phyloP scores from a whole-genome alignment of 2,329 filamentous ascomycete species.

The Apiospora saccharicola region DNA sequence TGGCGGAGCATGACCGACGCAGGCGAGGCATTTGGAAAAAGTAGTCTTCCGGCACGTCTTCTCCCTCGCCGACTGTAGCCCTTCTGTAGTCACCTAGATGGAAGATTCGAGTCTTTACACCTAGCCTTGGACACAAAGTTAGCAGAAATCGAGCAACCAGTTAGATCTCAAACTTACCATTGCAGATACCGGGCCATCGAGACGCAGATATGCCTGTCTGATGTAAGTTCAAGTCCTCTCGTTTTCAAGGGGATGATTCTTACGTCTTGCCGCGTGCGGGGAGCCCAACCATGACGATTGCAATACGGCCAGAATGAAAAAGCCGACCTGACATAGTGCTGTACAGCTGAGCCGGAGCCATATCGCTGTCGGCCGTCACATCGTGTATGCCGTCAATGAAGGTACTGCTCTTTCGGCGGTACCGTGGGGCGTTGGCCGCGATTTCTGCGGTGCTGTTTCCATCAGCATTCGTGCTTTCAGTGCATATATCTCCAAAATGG shows the following conservation, averaged over 20 bases:
- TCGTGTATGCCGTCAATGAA: slow-evolving; percentile 98
- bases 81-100: slow-evolving; percentile 96
- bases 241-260: slow-evolving; percentile 43
- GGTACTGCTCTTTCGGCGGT: slow-evolving; percentile 91
- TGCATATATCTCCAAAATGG: slow-evolving; percentile 33
- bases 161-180: slow-evolving; percentile 60
- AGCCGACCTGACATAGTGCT: slow-evolving; percentile 97
- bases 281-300: slow-evolving; percentile 94
- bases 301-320: slow-evolving; percentile 96
- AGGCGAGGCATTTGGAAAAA: slow-evolving; percentile 96
- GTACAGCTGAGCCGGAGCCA: slow-evolving; percentile 96
- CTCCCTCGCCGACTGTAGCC: slow-evolving; percentile 83
- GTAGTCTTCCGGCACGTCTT: slow-evolving; percentile 93
- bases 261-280: slow-evolving; percentile 95
- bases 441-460: slow-evolving; percentile 81
- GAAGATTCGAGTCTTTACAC: slow-evolving; percentile 97
- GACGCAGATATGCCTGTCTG: slow-evolving; percentile 84
- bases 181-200: slow-evolving; percentile 92
- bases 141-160: slow-evolving; percentile 29
- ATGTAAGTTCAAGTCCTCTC: slow-evolving; percentile 30
- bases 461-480: slow-evolving; percentile 40
- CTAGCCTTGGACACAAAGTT: slow-evolving; percentile 66
- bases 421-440: slow-evolving; percentile 87
- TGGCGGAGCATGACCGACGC: slow-evolving; percentile 92
- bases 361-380: slow-evolving; percentile 78